These are phyloP conservation scores for Magnolia kwangsiensis DNA, from an alignment of 164 flowering plant genomes.

Conservation along the genomic window DNA sequence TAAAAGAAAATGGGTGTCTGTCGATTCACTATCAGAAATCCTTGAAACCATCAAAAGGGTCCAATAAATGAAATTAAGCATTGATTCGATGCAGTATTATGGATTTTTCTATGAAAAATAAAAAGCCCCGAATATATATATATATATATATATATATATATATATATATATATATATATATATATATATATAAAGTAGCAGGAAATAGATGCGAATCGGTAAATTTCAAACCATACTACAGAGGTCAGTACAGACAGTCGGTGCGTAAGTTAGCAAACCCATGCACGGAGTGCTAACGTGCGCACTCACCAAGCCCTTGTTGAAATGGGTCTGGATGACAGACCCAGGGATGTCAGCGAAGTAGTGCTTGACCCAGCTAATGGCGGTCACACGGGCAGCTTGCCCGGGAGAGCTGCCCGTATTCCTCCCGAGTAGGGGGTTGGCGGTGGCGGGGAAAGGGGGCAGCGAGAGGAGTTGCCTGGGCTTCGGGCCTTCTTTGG, in stretches of 20 bases:
- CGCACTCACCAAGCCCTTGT: constrained; percentile 67
- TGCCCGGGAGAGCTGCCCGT: constrained; percentile 4
- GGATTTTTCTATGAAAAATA: not conserved
- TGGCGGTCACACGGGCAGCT: constrained; percentile 52
- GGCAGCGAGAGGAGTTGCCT: constrained; percentile 83
- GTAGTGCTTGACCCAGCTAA: constrained; percentile 84
- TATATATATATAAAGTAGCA: not conserved
- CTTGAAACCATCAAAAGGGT: too few species aligned
- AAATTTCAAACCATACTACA: not conserved
- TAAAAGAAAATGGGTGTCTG: too few species aligned
- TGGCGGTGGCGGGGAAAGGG: constrained; percentile 50
- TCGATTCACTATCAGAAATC: too few species aligned
- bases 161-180: too few species aligned
- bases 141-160: too few species aligned
- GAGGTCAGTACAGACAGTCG: not conserved
- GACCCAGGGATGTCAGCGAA: constrained; percentile 46
- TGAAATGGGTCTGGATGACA: constrained; percentile 68
- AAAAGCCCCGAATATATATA: too few species aligned
- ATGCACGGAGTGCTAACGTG: not conserved
- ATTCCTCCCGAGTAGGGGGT: constrained; percentile 53
- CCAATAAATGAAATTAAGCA: too few species aligned
- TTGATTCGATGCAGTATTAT: too few species aligned
- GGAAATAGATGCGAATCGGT: not conserved
- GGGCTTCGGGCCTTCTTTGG: constrained; percentile 58
- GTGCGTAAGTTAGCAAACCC: not conserved